A percentile compares a stretch with the other conserved stretches of the same genome.
Evolutionary conservation across 2,329 filamentous ascomycete species (phyloP).

Genomic region (Penicillium sp.): DNA sequence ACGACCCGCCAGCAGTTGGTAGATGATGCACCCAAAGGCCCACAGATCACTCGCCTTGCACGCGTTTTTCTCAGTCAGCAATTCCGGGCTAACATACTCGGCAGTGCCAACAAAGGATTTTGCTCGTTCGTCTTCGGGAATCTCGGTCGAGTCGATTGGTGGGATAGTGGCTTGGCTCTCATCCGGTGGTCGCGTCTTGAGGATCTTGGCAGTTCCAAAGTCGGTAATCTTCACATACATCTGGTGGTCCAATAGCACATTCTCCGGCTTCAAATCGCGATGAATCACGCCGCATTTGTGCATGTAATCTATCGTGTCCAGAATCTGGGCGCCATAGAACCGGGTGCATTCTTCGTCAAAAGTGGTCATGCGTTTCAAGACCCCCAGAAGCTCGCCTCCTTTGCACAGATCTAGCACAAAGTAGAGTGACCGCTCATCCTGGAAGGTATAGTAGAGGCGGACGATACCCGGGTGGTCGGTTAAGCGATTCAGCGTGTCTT

Average conservation of each 20-base stretch:
- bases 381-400: conserved; percentile 86
- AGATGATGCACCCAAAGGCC: conserved; percentile 98
- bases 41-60: conserved; percentile 97
- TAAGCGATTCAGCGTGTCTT: conserved; percentile 92
- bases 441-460: conserved; percentile 96
- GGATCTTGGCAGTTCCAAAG: conserved; percentile 95
- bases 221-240: conserved; percentile 99
- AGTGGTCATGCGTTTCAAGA: conserved; percentile 89
- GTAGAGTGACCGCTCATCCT: conserved; percentile 93
- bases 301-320: conserved; percentile 98
- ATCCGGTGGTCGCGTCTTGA: conserved; percentile 59
- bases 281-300: conserved; percentile 95
- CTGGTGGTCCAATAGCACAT: conserved; percentile 89
- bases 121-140: conserved; percentile 69
- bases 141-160: conserved; percentile 54
- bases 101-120: conserved; percentile 97
- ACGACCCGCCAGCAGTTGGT: conserved; percentile 90
- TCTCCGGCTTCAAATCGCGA: conserved; percentile 94
- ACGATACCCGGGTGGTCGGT: conserved; percentile 97
- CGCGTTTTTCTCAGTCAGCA: conserved; percentile 94
- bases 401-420: conserved; percentile 94
- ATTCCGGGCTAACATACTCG: conserved; percentile 95
- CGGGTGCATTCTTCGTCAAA: conserved; percentile 93
- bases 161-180: conserved; percentile 49
- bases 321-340: conserved; percentile 93